Evolutionary conservation across 768 basidiomycete genomes (phyloP), one percentile per base, ranked within the genome.

Genomic region (Psilocybe cyanescens): DNA sequence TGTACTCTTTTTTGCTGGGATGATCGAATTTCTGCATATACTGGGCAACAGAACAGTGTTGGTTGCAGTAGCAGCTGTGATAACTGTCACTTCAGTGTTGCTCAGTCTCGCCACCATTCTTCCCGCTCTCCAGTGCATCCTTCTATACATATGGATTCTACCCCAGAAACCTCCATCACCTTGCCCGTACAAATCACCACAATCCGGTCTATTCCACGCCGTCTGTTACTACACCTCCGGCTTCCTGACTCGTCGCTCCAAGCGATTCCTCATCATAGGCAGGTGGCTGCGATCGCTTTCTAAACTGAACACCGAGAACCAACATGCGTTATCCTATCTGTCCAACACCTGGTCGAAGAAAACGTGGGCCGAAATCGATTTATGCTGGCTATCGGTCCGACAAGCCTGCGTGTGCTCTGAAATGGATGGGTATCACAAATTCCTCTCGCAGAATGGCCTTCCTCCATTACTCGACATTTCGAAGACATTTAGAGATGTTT

Each of bases 141-240:
- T 57, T 24, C 9, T 48, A 31, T 47, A 48, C 47, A 19, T 24
- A 4, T 47, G 46, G 47, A n/a, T 16, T 11, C 9, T 31, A 9
- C 33, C 7, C 16, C 46, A 57, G 19, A 9, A 16, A 11, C 51
- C 51, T 17, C 56, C 56, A 4, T 47, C 56, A 1, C 56, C 46
- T 5, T 57, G 56, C 12, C 47, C 56, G 2, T 57, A 57, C 33
- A 57, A 57, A 49, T 57, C 56, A 1, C 46, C 56, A 5, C 56
- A 57, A 12, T 57, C 47, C 11, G 33, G 56, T 4, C 14, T 57
- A 3, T 35, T 57, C 33, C 41, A 44, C 41, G 35, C 19, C 16
- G n/a, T 33, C 12, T 53, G 51, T 19, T 53, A 53, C 33, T 53
- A 9, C 31, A 33, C 33, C 33, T 53, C 51, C 3, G 51, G 17